Evolutionary conservation across 768 basidiomycete species (phyloP).

Genomic region (Bullera alba): DNA sequence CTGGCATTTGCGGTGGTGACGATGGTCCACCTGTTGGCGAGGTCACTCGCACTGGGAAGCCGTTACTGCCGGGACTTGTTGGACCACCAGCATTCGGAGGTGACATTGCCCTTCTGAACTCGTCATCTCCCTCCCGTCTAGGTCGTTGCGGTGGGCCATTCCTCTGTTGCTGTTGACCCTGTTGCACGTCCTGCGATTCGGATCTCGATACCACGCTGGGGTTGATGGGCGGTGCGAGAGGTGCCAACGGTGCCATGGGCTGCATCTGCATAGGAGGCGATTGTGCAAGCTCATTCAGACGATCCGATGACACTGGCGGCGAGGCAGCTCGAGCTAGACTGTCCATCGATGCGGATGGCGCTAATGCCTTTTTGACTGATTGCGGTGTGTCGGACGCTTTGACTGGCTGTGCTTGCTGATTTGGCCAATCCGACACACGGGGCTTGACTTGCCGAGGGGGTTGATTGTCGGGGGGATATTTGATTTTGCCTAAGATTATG

Average conservation of each 20-base stretch:
- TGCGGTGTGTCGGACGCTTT: slow-evolving; percentile 14
- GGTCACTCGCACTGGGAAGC: slow-evolving; percentile 11
- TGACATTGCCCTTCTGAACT: slow-evolving; percentile 57
- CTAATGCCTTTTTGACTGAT: slow-evolving; percentile 8
- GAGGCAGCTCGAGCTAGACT: slow-evolving; percentile 20
- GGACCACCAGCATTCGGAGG: slow-evolving; percentile 48
- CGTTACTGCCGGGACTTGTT: slow-evolving; percentile 20
- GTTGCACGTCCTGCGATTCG: background rate
- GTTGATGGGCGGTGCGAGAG: slow-evolving; percentile 9
- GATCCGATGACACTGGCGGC: slow-evolving; percentile 11
- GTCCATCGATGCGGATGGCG: slow-evolving; percentile 21
- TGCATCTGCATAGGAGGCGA: background rate
- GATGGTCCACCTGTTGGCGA: slow-evolving; percentile 25
- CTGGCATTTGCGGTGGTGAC: slow-evolving; percentile 26
- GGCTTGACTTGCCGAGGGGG: slow-evolving; percentile 14
- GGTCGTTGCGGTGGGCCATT: slow-evolving; percentile 48
- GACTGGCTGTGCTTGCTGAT: slow-evolving; percentile 4
- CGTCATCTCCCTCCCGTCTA: slow-evolving; percentile 38
- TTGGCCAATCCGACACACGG: background rate
- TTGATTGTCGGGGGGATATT: slow-evolving; percentile 65
- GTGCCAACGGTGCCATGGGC: slow-evolving; percentile 1
- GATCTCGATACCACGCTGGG: background rate
- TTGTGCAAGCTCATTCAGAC: background rate
- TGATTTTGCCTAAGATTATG: slow-evolving; percentile 70
- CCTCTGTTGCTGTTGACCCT: background rate